Evolutionary conservation across 129 eudicot genomes (phyloP).

Genomic region (Saposhnikovia divaricata): DNA sequence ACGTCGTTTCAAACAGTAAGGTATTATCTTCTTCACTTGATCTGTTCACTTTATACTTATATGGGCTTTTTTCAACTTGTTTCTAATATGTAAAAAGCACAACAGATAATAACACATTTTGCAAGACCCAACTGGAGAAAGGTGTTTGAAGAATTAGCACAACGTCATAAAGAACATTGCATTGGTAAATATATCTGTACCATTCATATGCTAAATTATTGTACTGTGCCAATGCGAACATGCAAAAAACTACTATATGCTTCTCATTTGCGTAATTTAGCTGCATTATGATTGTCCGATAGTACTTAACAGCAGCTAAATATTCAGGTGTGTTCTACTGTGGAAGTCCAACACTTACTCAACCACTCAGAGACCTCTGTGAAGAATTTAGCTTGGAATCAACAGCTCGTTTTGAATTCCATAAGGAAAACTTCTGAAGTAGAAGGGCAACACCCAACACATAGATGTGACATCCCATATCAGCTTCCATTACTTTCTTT

Average conservation of each 20-base stretch:
- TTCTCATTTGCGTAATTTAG: background rate
- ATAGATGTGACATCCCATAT: background rate
- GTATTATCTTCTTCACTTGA: slow-evolving; percentile 23
- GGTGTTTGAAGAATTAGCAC: slow-evolving; percentile 59
- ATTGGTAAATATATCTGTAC: slow-evolving; percentile 36
- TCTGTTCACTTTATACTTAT: background rate
- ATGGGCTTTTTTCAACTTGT: background rate
- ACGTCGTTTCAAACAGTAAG: slow-evolving; percentile 91
- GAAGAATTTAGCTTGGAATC: slow-evolving; percentile 56
- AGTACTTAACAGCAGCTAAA: background rate
- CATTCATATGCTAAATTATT: background rate
- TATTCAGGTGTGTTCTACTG: slow-evolving; percentile 90
- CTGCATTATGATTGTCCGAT: background rate
- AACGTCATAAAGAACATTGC: slow-evolving; percentile 27
- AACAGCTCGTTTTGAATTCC: slow-evolving; percentile 74
- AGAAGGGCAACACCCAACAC: background rate
- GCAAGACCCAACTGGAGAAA: slow-evolving; percentile 96
- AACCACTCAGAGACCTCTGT: slow-evolving; percentile 50
- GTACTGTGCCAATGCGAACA: background rate
- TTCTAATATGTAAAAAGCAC: background rate
- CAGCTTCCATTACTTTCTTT: background rate
- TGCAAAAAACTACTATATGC: background rate
- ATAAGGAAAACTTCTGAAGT: slow-evolving; percentile 84
- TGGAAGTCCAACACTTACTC: slow-evolving; percentile 64
- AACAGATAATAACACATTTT: slow-evolving; percentile 89